phyloP scores from a whole-genome alignment of 108 stramenopile genomes.

The Skeletonema potamos region DNA sequence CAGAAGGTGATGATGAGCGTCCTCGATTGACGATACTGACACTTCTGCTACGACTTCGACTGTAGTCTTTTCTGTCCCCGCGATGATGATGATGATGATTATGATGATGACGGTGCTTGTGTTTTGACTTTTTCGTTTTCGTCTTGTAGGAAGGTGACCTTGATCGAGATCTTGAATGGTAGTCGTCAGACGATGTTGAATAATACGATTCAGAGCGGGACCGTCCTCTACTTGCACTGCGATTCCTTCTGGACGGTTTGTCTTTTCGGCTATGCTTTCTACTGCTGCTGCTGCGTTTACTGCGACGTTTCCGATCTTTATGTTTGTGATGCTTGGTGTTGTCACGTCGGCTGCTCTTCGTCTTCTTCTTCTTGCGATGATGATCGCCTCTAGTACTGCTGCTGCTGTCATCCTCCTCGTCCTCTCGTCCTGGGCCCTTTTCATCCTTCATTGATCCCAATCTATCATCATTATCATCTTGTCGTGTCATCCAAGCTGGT shows the following conservation, averaged over 20 bases:
- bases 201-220: conserved; percentile 3
- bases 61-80: conserved; percentile 1
- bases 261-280: background rate
- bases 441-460: conserved; percentile 12
- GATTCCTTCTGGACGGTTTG: background rate
- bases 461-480: conserved; percentile 10
- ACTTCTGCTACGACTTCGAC: conserved; percentile 2
- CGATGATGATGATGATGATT: background rate
- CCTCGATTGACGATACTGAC: background rate
- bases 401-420: background rate
- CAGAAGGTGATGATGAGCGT: background rate
- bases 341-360: background rate
- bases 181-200: conserved; percentile 5
- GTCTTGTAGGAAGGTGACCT: conserved; percentile 5
- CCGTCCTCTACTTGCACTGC: background rate
- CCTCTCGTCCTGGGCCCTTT: background rate
- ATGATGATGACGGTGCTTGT: background rate
- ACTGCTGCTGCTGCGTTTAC: background rate
- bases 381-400: background rate
- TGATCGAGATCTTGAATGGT: background rate
- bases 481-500: conserved; percentile 68
- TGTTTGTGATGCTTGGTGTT: conserved; percentile 16
- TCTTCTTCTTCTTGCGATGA: background rate
- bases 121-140: conserved; percentile 10
- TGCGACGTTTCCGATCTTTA: conserved; percentile 10